A percentile compares a stretch with the other conserved stretches of the same genome.
phyloP scores from a whole-genome alignment of 176 grass and related monocot species.

The Dendrocalamus sinicus region DNA sequence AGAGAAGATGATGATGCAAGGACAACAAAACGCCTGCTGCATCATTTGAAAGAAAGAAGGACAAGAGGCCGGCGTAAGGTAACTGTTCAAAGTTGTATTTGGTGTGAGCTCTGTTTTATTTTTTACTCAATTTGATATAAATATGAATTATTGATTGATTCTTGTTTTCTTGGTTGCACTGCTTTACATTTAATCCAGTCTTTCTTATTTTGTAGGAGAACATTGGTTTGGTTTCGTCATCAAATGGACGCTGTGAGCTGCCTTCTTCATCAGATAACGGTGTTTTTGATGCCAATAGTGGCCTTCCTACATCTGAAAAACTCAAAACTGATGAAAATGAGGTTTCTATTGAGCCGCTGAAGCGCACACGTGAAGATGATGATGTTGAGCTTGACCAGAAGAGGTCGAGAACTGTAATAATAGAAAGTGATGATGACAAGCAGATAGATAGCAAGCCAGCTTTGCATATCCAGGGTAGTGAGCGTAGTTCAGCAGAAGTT shows the following conservation, averaged over 20 bases:
- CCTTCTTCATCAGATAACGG: slow-evolving; percentile 42
- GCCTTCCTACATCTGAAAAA: slow-evolving; percentile 37
- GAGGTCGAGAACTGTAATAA: slow-evolving; percentile 56
- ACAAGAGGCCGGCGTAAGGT: slow-evolving; percentile 52
- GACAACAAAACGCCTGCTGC: slow-evolving; percentile 61
- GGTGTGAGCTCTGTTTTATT: not conserved
- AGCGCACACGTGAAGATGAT: slow-evolving; percentile 62
- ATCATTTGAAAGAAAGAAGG: slow-evolving; percentile 66
- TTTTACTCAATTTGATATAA: slow-evolving; percentile 12
- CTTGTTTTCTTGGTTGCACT: slow-evolving; percentile 31
- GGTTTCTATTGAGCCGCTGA: slow-evolving; percentile 37
- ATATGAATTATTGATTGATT: not conserved
- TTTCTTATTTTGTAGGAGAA: slow-evolving; percentile 47
- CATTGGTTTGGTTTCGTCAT: slow-evolving; percentile 46
- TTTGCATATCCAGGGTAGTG: slow-evolving; percentile 36
- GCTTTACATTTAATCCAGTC: slow-evolving; percentile 32
- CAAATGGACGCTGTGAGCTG: slow-evolving; percentile 47
- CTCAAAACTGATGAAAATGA: slow-evolving; percentile 44
- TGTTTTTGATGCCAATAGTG: slow-evolving; percentile 38
- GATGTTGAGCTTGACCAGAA: slow-evolving; percentile 54
- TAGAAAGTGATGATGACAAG: slow-evolving; percentile 81
- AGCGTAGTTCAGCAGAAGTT: slow-evolving; percentile 41
- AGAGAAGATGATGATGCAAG: slow-evolving; percentile 91
- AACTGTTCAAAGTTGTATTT: slow-evolving; percentile 45
- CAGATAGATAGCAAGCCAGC: slow-evolving; percentile 34